Percentiles rank a stretch among this genome's conserved stretches.
phyloP scores from a whole-genome alignment of 768 basidiomycete species.

The Tricholoma sp. region DNA sequence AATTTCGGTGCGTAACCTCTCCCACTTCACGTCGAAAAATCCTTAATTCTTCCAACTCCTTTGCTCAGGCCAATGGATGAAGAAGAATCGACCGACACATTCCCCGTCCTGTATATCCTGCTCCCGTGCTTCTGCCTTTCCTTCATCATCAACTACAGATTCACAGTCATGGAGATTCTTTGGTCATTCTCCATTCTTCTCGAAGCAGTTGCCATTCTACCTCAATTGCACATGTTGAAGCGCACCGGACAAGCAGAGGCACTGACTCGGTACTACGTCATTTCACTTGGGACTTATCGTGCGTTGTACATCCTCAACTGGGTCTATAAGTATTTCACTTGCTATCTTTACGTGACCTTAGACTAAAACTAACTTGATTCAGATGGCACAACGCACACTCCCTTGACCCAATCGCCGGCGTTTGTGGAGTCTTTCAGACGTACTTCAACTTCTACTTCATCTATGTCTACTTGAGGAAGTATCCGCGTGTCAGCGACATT shows the following conservation, averaged over 20 bases:
- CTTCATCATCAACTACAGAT: neutral
- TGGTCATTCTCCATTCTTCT: slow-evolving; percentile 3
- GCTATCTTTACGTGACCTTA: neutral
- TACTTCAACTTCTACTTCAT: slow-evolving; percentile 1
- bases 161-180: neutral
- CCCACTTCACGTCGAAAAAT: neutral
- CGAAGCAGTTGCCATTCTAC: neutral
- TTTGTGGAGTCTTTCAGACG: neutral
- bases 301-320: slow-evolving; percentile 3
- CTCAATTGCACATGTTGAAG: neutral
- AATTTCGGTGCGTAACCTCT: neutral
- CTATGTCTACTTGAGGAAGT: neutral
- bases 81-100: neutral
- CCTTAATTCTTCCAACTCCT: neutral
- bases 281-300: slow-evolving; percentile 1
- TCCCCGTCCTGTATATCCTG: neutral
- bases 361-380: neutral
- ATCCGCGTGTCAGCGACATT: neutral
- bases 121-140: neutral
- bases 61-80: neutral
- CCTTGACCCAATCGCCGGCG: neutral
- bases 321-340: neutral
- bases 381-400: neutral
- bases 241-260: neutral
- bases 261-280: neutral